Percentiles rank a stretch among this genome's conserved stretches.
Evolutionary conservation across 192 early-diverging fungal species (phyloP).

Genomic region (Spinellus fusiger): DNA sequence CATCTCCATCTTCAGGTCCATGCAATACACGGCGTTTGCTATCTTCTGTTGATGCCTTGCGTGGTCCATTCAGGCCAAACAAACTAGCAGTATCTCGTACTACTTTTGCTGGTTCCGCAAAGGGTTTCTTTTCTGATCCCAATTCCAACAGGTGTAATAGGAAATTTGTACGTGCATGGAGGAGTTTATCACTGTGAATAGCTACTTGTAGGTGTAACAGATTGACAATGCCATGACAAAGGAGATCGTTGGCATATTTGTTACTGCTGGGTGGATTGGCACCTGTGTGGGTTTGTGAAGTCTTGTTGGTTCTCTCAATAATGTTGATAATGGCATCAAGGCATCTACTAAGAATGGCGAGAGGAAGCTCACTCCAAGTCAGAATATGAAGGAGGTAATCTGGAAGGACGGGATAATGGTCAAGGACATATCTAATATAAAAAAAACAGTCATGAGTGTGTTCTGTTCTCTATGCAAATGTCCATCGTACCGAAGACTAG

Average conservation of each 20-base stretch:
- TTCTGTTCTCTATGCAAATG: background rate
- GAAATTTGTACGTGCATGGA: too few species aligned
- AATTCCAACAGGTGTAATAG: too few species aligned
- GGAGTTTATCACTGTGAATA: too few species aligned
- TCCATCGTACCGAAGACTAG: constrained; percentile 19
- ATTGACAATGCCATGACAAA: background rate
- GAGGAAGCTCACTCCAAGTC: constrained; percentile 7
- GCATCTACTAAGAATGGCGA: background rate
- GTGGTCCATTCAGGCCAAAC: constrained; percentile 11
- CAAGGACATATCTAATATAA: constrained; percentile 12
- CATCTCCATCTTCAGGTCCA: constrained; percentile 26
- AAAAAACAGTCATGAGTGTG: background rate
- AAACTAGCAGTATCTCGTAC: background rate
- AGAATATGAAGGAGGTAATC: constrained; percentile 6
- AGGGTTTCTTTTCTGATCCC: too few species aligned
- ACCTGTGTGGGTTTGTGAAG: background rate
- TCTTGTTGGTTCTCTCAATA: constrained; percentile 16
- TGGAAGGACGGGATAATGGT: constrained; percentile 8
- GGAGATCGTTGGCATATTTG: background rate
- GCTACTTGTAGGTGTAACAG: too few species aligned
- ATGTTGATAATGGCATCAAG: constrained; percentile 26
- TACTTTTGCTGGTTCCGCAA: background rate
- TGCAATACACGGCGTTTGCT: constrained; percentile 24
- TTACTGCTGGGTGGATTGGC: background rate
- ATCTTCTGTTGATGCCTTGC: constrained; percentile 1